Evolutionary conservation across 176 grass and related monocot genomes (phyloP), one percentile per base, ranked within the genome.

Genomic region (Calamus simplicifolius): DNA sequence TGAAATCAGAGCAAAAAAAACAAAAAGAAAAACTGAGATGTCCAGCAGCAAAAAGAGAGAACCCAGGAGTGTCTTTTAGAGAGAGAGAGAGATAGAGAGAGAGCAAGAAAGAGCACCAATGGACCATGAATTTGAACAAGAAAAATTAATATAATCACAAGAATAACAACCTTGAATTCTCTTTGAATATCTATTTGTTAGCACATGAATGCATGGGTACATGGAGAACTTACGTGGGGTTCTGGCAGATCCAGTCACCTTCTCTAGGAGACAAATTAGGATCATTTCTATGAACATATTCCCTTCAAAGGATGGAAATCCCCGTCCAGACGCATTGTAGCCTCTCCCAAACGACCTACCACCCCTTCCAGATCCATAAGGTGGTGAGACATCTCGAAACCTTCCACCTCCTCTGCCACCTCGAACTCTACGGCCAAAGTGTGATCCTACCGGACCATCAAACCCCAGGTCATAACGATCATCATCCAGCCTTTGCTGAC

Each of bases 211-310:
- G 10, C 31, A 51, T 49, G 4, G 64, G 35, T 13, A 43, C 15
- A 29, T 18, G 17, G 59, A 56, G 3, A 52, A 49, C 57, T 69
- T 89, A 98, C 93, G 67, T 76, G 0, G 88, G 79, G 63, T 89
- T 93, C 67, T 89, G 81, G 64, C 88, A 98, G 81, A 93, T 93
- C 85, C 85, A 93, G 66, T 98, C 94, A 23, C 94, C 94, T 93
- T 92, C 94, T 66, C 88, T 83, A 72, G 85, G 94, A 2, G 88
- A 89, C 43, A 93, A 80, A 61, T 98, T 98, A 54, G 94, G 88
- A 63, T 98, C 94, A 81, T 98, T 98, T 73, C 88, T 75, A 61
- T 92, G 87, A 69, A 88, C 85, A 74, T 93, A 93, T 51, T 89
- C 73, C 52, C 81, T 67, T 85, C 75, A 56, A 75, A 73, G 43